A percentile compares a stretch with the other conserved stretches of the same genome.
Evolutionary conservation across 108 stramenopile species (phyloP).

Genomic region (Mediolabrus comicus): DNA sequence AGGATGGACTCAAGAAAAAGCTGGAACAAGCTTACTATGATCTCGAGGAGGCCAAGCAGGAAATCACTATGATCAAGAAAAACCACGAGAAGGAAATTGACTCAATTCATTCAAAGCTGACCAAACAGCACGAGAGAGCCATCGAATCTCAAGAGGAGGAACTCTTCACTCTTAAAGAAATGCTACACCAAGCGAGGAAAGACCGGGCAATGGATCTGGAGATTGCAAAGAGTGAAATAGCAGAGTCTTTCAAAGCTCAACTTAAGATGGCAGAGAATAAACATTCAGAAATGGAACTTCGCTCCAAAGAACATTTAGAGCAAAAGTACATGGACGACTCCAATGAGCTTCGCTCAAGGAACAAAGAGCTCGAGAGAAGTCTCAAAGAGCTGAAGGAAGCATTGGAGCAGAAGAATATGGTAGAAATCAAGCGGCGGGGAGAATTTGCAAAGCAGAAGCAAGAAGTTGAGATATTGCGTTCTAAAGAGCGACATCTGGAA

Average conservation of each 20-base stretch:
- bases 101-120: slow-evolving; percentile 8
- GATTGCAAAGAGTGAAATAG: slow-evolving; percentile 32
- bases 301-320: slow-evolving; percentile 19
- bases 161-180: slow-evolving; percentile 18
- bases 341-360: slow-evolving; percentile 24
- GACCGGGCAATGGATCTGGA: slow-evolving; percentile 16
- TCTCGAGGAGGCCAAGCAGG: slow-evolving; percentile 28
- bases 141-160: slow-evolving; percentile 31
- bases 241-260: slow-evolving; percentile 42
- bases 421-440: slow-evolving; percentile 37
- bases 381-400: slow-evolving; percentile 25
- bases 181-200: slow-evolving; percentile 4
- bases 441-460: slow-evolving; percentile 45
- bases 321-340: slow-evolving; percentile 22
- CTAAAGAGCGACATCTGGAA: slow-evolving; percentile 41
- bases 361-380: slow-evolving; percentile 15
- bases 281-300: slow-evolving; percentile 20
- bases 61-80: slow-evolving; percentile 10
- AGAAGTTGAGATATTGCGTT: slow-evolving; percentile 43
- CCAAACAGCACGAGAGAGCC: slow-evolving; percentile 14
- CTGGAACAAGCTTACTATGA: slow-evolving; percentile 36
- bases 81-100: slow-evolving; percentile 22
- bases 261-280: slow-evolving; percentile 31
- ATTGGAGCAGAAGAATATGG: slow-evolving; percentile 33
- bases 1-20: slow-evolving; percentile 38